Evolutionary conservation across 345 rosid genomes (phyloP).

Genomic region (Corchorus capsularis): DNA sequence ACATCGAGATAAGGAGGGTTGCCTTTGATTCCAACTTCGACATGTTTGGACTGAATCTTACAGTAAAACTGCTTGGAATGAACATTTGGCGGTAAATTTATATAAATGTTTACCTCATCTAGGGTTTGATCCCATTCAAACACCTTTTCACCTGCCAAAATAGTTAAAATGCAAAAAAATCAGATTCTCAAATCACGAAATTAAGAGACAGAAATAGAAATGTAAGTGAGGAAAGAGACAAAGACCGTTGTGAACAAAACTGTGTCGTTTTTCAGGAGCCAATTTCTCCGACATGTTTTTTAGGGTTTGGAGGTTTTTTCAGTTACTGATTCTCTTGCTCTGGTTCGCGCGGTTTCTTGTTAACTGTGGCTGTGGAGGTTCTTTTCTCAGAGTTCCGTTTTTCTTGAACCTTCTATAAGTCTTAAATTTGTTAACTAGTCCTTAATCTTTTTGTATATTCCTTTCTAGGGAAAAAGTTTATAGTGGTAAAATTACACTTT

Average conservation of each 20-base stretch:
- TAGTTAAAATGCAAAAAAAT: not conserved
- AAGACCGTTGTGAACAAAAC: conserved; percentile 51
- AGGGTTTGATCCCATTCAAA: conserved; percentile 97
- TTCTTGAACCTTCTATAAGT: conserved; percentile 23
- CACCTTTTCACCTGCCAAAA: conserved; percentile 59
- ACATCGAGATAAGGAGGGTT: conserved; percentile 94
- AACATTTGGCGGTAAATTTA: conserved; percentile 68
- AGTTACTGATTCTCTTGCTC: not conserved
- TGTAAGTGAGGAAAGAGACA: not conserved
- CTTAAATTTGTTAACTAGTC: not conserved
- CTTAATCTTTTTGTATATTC: not conserved
- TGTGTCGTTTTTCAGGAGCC: conserved; percentile 68
- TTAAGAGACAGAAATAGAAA: not conserved
- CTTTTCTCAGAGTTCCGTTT: too few relatives aligned
- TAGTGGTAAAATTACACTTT: not conserved
- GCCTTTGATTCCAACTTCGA: conserved; percentile 94
- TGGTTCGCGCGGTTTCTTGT: conserved; percentile 18
- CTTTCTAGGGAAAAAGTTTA: not conserved
- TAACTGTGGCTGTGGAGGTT: not conserved
- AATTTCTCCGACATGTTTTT: conserved; percentile 58
- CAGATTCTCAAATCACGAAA: not conserved
- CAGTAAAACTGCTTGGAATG: conserved; percentile 74
- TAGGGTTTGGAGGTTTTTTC: conserved; percentile 12
- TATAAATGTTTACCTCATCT: conserved; percentile 83
- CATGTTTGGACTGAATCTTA: conserved; percentile 78